phyloP scores from a whole-genome alignment of 2,329 filamentous ascomycete genomes.

The Acephala macrosclerotiorum region DNA sequence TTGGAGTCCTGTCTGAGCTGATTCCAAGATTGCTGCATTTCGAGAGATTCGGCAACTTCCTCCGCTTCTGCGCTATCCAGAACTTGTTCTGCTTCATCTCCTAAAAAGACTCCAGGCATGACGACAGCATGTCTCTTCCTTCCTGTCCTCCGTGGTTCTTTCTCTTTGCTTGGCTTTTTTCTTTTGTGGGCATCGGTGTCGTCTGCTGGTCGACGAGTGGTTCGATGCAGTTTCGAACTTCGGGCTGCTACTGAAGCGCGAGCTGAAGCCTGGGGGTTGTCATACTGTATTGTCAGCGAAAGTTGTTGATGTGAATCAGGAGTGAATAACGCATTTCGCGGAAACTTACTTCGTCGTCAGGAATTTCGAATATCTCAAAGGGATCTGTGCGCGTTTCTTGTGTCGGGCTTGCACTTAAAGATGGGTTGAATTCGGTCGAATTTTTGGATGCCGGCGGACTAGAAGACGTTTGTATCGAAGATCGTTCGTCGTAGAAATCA shows the following conservation, averaged over 20 bases:
- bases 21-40: background rate
- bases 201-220: background rate
- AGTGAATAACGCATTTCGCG: background rate
- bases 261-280: background rate
- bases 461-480: background rate
- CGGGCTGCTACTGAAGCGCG: background rate
- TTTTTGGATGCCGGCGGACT: background rate
- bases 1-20: too few species aligned
- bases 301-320: background rate
- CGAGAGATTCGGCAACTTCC: background rate
- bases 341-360: constrained; percentile 13
- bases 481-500: background rate
- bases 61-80: background rate
- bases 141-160: background rate
- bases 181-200: background rate
- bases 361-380: constrained; percentile 9
- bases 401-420: background rate
- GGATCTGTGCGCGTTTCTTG: background rate
- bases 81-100: background rate
- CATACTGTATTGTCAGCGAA: background rate
- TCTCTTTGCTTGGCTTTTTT: background rate
- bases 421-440: too few species aligned
- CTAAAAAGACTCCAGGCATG: background rate
- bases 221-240: background rate
- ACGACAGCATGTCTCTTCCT: background rate